Conservation (phyloP, 2,329 filamentous ascomycete species). For the Neoascochyta sp. region DNA sequence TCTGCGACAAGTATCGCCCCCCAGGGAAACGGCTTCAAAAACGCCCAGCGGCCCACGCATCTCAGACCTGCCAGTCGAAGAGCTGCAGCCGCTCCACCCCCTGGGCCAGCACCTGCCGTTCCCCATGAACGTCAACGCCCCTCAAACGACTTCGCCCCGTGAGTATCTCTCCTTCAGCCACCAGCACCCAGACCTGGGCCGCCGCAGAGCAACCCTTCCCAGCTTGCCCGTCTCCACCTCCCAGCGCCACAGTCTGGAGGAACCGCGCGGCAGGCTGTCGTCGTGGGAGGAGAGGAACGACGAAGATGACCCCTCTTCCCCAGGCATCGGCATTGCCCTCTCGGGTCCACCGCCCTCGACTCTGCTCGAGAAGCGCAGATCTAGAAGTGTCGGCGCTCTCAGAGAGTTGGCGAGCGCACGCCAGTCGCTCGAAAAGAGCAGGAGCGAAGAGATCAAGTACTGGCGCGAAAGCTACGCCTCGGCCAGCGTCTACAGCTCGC, state of each 20-base stretch:
- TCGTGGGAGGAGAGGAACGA: slow-evolving; percentile 29
- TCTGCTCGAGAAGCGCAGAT: slow-evolving; percentile 30
- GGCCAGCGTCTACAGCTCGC: slow-evolving; percentile 29
- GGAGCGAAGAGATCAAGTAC: slow-evolving; percentile 36
- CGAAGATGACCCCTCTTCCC: slow-evolving; percentile 24
- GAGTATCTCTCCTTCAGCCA: slow-evolving; percentile 35
- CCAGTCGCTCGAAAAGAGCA: slow-evolving; percentile 21
- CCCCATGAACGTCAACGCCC: slow-evolving; percentile 42
- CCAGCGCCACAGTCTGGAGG: slow-evolving; percentile 30
- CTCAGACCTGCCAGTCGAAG: slow-evolving; percentile 33
- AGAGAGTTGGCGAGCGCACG: slow-evolving; percentile 28
- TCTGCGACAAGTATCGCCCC: slow-evolving; percentile 20
- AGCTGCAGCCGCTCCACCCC: slow-evolving; percentile 33
- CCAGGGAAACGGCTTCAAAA: slow-evolving; percentile 13
- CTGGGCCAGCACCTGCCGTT: slow-evolving; percentile 37
- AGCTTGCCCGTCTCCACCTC: slow-evolving; percentile 22
- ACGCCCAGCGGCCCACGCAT: slow-evolving; percentile 26
- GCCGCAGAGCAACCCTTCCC: slow-evolving; percentile 37
- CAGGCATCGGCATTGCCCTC: slow-evolving; percentile 37
- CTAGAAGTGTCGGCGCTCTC: slow-evolving; percentile 38
- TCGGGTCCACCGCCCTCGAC: slow-evolving; percentile 27
- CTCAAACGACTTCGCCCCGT: slow-evolving; percentile 32
- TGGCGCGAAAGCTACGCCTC: slow-evolving; percentile 36
- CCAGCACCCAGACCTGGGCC: slow-evolving; percentile 18
- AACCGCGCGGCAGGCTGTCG: slow-evolving; percentile 18